Evolutionary conservation across 805 yeast genomes (phyloP).

Genomic region (Huiozyma sinensis): DNA sequence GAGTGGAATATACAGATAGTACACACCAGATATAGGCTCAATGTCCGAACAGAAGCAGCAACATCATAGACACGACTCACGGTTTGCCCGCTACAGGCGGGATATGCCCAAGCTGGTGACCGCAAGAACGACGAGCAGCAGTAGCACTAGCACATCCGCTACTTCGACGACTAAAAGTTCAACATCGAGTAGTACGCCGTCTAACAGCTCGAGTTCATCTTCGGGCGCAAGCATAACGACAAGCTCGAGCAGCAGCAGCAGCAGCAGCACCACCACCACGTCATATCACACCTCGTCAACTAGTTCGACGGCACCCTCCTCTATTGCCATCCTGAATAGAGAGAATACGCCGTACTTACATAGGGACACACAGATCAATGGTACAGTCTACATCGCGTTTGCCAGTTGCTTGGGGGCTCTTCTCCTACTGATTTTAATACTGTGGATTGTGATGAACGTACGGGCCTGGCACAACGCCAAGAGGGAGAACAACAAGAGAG

Average conservation of each 20-base stretch:
- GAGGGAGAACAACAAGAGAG: slow-evolving; percentile 4
- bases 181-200: background rate
- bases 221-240: background rate
- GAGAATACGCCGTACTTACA: slow-evolving; percentile 47
- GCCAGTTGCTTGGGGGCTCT: slow-evolving; percentile 57
- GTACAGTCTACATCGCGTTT: slow-evolving; percentile 70
- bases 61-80: background rate
- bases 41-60: no score
- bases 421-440: slow-evolving; percentile 18
- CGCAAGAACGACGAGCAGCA: slow-evolving; percentile 1
- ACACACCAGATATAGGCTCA: no score
- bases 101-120: slow-evolving; percentile 3
- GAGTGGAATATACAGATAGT: no score
- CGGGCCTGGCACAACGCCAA: slow-evolving; percentile 22
- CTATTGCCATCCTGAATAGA: slow-evolving; percentile 14
- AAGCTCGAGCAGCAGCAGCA: background rate
- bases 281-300: slow-evolving; percentile 1
- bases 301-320: background rate
- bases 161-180: slow-evolving; percentile 1
- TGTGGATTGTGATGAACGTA: slow-evolving; percentile 17
- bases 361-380: slow-evolving; percentile 36
- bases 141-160: background rate
- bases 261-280: background rate
- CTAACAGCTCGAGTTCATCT: background rate
- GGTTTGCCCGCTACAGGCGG: background rate